Conservation (phyloP, 2,329 filamentous ascomycete species). For the Decorospora gaudefroyi region DNA sequence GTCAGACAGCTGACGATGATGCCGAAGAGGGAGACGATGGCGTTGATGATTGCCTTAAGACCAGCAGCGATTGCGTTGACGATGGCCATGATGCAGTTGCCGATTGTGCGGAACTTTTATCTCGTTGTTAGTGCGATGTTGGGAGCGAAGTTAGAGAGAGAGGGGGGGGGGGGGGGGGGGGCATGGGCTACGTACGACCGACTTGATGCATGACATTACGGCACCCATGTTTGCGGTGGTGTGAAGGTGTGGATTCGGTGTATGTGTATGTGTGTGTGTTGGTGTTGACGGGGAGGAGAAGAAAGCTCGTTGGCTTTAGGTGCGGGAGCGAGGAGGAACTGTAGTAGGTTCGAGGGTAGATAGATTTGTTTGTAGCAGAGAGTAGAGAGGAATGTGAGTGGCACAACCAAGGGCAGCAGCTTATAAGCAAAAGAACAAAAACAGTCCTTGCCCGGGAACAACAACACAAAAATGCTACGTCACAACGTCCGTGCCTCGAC, state of each 20-base stretch:
- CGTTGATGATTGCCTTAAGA: conserved; percentile 55
- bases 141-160: too few species aligned
- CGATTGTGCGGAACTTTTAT: conserved; percentile 53
- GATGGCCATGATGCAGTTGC: conserved; percentile 53
- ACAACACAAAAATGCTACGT: too few species aligned
- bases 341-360: too few species aligned
- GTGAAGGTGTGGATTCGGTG: conserved; percentile 10
- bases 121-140: not conserved
- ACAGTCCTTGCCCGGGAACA: too few species aligned
- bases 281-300: not conserved
- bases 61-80: conserved; percentile 53
- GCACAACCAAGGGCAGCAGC: too few species aligned
- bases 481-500: too few species aligned
- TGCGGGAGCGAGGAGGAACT: too few species aligned
- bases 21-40: conserved; percentile 55
- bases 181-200: conserved; percentile 62
- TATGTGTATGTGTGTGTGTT: conserved; percentile 2
- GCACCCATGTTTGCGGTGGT: conserved; percentile 69
- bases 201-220: conserved; percentile 68
- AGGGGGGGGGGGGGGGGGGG: too few species aligned
- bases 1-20: conserved; percentile 57
- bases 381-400: too few species aligned
- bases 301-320: not conserved
- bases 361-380: too few species aligned
- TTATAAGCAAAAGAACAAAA: too few species aligned